Percentiles rank a stretch among this genome's conserved stretches.
Evolutionary conservation across 1,139 yeast genomes (phyloP).

Genomic region (Taphrina wiesneri): DNA sequence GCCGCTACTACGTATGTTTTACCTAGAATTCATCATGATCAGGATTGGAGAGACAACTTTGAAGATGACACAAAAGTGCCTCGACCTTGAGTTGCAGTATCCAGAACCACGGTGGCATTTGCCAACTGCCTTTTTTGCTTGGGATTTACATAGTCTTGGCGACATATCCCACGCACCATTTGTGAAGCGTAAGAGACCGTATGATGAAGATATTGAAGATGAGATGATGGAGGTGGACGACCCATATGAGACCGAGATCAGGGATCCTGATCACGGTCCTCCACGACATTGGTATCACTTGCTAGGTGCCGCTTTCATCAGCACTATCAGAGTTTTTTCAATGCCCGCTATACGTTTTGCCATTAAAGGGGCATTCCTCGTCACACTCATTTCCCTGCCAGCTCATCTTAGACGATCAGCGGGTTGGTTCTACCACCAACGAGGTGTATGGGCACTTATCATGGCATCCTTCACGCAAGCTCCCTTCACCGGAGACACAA

Average conservation of each 20-base stretch:
- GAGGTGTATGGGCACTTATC: constrained; percentile 46
- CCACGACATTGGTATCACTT: constrained; percentile 44
- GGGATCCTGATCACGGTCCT: constrained; percentile 45
- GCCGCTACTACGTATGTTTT: constrained; percentile 23
- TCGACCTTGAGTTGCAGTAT: constrained; percentile 25
- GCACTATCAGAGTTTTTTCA: constrained; percentile 35
- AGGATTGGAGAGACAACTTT: constrained; percentile 30
- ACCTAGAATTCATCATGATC: constrained; percentile 30
- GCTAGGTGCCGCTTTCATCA: constrained; percentile 40
- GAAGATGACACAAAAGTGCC: constrained; percentile 26
- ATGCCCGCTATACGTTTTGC: constrained; percentile 41
- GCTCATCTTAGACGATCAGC: constrained; percentile 43
- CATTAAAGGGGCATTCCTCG: constrained; percentile 43
- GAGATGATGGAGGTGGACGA: constrained; percentile 41
- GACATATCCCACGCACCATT: neutral
- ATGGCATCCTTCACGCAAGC: constrained; percentile 44
- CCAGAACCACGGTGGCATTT: constrained; percentile 17
- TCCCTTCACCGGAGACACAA: constrained; percentile 46
- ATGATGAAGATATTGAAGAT: constrained; percentile 42
- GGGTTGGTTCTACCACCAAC: constrained; percentile 42
- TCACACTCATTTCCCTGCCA: constrained; percentile 42
- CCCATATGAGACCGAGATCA: constrained; percentile 40
- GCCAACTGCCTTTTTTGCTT: constrained; percentile 1
- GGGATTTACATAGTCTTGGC: neutral
- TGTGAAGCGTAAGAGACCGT: neutral